Evolutionary conservation across 202 grass and related monocot species (phyloP).

Genomic region (Schoenoplectus tabernaemontani): DNA sequence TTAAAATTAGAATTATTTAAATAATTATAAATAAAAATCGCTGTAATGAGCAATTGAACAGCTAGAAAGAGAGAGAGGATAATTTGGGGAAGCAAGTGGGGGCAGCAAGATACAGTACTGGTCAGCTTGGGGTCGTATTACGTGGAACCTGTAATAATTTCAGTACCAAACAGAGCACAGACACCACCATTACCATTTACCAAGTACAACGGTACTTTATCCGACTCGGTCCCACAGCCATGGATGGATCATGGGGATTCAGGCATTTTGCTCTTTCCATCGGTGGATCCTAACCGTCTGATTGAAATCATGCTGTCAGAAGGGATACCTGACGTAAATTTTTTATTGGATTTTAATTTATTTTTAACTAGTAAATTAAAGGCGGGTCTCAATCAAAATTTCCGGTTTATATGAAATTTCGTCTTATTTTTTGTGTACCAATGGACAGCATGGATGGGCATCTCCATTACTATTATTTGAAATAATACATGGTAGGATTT

Average conservation of each 20-base stretch:
- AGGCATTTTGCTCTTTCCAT: neutral
- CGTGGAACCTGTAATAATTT: constrained; percentile 11
- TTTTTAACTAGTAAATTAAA: neutral
- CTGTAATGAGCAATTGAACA: too few species aligned
- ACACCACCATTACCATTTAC: neutral
- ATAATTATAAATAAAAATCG: too few species aligned
- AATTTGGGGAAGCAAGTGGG: constrained; percentile 10
- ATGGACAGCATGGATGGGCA: neutral
- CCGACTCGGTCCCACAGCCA: neutral
- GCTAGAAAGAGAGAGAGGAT: neutral
- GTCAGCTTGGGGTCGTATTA: neutral
- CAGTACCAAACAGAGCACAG: neutral
- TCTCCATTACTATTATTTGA: neutral
- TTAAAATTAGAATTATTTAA: too few species aligned
- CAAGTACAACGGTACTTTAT: constrained; percentile 10
- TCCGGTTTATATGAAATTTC: neutral
- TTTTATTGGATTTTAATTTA: neutral
- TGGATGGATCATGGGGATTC: neutral
- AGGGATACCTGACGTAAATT: neutral
- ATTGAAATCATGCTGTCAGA: neutral
- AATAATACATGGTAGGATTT: neutral
- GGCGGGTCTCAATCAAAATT: neutral
- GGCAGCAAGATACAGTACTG: constrained; percentile 1
- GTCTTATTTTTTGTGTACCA: neutral
- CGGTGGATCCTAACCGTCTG: neutral